Percentiles rank a stretch among this genome's conserved stretches.
phyloP scores from a whole-genome alignment of 768 basidiomycete genomes.

The Gymnopilus junonius region DNA sequence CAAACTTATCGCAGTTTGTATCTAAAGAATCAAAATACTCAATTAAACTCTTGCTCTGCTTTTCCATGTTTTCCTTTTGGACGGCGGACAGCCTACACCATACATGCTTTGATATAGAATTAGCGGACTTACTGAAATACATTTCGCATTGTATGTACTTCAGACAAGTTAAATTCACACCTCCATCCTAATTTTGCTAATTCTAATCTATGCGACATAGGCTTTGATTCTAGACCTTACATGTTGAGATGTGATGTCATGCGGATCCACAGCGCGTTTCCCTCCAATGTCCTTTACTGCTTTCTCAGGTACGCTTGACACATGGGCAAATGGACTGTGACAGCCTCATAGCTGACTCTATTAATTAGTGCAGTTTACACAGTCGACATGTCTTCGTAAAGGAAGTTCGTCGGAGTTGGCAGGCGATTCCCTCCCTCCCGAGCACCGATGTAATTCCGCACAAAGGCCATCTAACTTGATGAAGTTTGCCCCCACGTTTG shows the following conservation, averaged over 20 bases:
- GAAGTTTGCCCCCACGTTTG: background rate
- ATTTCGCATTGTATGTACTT: too few species aligned
- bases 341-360: background rate
- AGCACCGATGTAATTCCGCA: background rate
- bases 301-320: background rate
- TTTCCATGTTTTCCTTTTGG: too few species aligned
- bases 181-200: background rate
- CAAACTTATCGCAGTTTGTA: too few species aligned
- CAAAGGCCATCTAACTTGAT: background rate
- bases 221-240: background rate
- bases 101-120: too few species aligned
- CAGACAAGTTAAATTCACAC: too few species aligned
- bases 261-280: background rate
- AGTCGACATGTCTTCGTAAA: background rate
- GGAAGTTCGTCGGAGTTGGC: constrained; percentile 1
- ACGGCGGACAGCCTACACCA: too few species aligned
- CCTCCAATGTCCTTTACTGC: background rate
- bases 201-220: background rate
- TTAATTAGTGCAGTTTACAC: background rate
- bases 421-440: background rate
- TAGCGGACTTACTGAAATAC: too few species aligned
- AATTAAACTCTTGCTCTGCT: too few species aligned
- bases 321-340: background rate
- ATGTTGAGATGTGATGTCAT: background rate
- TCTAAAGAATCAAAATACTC: too few species aligned